A percentile compares a stretch with the other conserved stretches of the same genome.
phyloP scores from a whole-genome alignment of 257 asterid genomes.

The Echium plantagineum region DNA sequence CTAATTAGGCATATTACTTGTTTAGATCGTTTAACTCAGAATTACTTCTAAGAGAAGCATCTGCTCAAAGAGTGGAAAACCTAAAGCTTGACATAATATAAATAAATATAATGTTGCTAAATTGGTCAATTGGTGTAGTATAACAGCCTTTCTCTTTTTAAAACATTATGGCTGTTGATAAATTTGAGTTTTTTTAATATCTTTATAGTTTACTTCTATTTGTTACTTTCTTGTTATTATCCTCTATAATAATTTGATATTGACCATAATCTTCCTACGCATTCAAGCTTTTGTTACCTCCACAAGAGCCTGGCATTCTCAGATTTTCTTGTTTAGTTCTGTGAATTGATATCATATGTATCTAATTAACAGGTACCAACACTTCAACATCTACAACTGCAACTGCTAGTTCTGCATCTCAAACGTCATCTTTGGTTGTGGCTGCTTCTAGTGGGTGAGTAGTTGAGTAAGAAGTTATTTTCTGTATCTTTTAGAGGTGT shows the following conservation, averaged over 20 bases:
- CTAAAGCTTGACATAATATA: background rate
- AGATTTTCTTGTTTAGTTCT: constrained; percentile 1
- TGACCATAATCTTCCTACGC: background rate
- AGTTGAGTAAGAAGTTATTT: constrained; percentile 36
- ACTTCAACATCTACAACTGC: constrained; percentile 35
- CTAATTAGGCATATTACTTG: too few species aligned
- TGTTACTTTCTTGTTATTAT: background rate
- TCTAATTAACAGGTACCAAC: constrained; percentile 21
- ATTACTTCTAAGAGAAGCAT: background rate
- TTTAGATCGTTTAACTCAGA: background rate
- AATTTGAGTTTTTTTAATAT: background rate
- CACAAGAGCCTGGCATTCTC: constrained; percentile 11
- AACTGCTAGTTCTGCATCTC: constrained; percentile 49
- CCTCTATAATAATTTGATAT: background rate
- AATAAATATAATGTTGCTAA: too few species aligned
- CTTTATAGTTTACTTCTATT: too few species aligned
- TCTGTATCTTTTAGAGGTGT: constrained; percentile 2
- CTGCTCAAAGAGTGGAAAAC: background rate
- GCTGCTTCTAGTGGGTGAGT: constrained; percentile 73
- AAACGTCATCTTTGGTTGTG: constrained; percentile 45
- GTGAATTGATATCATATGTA: background rate
- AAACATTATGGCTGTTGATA: background rate
- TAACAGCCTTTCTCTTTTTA: background rate
- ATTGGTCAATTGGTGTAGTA: background rate
- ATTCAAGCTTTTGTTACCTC: background rate